phyloP scores from a whole-genome alignment of 768 basidiomycete species.

The Pleurotus salmoneostramineus region DNA sequence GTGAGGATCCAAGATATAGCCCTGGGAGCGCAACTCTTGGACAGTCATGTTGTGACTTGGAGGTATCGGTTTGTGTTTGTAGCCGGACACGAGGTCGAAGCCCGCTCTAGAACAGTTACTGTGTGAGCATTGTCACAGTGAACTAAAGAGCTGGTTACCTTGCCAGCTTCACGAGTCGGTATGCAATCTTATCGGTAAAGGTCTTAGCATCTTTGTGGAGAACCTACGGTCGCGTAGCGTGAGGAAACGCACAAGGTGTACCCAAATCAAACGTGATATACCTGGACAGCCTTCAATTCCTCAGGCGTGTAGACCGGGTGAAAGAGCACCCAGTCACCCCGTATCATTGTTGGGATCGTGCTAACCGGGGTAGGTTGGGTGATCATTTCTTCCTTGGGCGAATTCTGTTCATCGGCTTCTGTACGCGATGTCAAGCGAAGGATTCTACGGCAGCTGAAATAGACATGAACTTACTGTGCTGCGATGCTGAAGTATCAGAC shows the following conservation, averaged over 20 bases:
- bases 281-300: constrained; percentile 72
- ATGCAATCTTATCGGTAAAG: constrained; percentile 70
- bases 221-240: constrained; percentile 40
- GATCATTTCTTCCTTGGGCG: constrained; percentile 13
- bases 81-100: constrained; percentile 85
- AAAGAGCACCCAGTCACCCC: constrained; percentile 88
- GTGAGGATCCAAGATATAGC: constrained; percentile 68
- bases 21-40: constrained; percentile 68
- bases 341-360: constrained; percentile 51
- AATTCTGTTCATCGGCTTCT: neutral
- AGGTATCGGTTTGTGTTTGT: constrained; percentile 71
- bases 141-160: constrained; percentile 28
- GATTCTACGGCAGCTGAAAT: neutral
- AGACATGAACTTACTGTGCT: neutral
- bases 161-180: constrained; percentile 51
- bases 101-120: constrained; percentile 43
- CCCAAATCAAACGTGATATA: constrained; percentile 18
- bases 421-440: neutral
- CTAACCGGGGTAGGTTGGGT: constrained; percentile 43
- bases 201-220: constrained; percentile 64
- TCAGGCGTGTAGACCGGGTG: constrained; percentile 85
- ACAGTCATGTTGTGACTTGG: constrained; percentile 60
- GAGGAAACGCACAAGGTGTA: neutral
- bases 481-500: neutral
- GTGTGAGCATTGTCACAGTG: constrained; percentile 6